phyloP scores from a whole-genome alignment of 176 grass and related monocot species.

The Oryza officinalis region DNA sequence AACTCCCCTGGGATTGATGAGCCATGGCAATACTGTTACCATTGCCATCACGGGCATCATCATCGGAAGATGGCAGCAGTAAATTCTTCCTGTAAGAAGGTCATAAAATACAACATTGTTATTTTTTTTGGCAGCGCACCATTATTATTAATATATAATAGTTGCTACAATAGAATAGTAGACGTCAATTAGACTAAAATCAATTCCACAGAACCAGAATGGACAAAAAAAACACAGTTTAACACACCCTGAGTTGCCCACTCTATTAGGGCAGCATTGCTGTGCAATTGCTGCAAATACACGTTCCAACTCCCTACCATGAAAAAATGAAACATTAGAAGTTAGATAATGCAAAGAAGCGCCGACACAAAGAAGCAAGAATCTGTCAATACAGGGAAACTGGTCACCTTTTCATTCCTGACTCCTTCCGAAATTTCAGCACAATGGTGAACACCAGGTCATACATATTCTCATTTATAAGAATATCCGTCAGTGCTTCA shows the following conservation, averaged over 20 bases:
- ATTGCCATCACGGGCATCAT: slow-evolving; percentile 47
- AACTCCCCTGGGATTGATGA: slow-evolving; percentile 66
- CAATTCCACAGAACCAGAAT: not conserved
- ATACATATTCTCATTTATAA: slow-evolving; percentile 83
- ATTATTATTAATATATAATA: slow-evolving; percentile 6
- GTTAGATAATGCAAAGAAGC: slow-evolving; percentile 28
- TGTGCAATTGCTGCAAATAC: slow-evolving; percentile 78
- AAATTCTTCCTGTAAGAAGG: slow-evolving; percentile 64
- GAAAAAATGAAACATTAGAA: slow-evolving; percentile 11
- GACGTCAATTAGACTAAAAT: slow-evolving; percentile 7
- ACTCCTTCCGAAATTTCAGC: slow-evolving; percentile 86
- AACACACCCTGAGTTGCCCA: slow-evolving; percentile 45
- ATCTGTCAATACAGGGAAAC: not conserved
- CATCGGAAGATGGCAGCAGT: slow-evolving; percentile 61
- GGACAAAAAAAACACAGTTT: not conserved
- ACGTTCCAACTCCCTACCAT: slow-evolving; percentile 78
- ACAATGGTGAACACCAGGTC: slow-evolving; percentile 85
- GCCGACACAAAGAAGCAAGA: slow-evolving; percentile 9
- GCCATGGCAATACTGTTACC: slow-evolving; percentile 42
- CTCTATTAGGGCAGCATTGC: slow-evolving; percentile 70
- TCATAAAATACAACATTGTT: not conserved
- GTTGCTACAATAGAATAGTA: not conserved
- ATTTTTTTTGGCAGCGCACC: not conserved
- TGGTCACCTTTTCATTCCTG: slow-evolving; percentile 70
- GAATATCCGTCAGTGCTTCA: slow-evolving; percentile 66